Percentiles rank a stretch among this genome's conserved stretches.
Evolutionary conservation across 768 basidiomycete genomes (phyloP).

Genomic region (Dentipellis fragilis): DNA sequence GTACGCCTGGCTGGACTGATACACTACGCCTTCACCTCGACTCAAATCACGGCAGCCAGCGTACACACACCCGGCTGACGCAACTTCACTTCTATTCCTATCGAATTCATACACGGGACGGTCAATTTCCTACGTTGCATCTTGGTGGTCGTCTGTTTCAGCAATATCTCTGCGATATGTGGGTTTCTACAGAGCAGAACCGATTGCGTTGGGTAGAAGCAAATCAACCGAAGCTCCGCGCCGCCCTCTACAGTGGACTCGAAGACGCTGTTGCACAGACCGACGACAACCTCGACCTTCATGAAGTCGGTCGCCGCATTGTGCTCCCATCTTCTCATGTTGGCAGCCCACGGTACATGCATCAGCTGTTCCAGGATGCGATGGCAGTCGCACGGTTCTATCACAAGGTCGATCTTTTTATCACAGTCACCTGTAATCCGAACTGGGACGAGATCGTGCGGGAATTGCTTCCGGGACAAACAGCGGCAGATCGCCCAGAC

Average conservation of each 20-base stretch:
- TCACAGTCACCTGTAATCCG: not conserved
- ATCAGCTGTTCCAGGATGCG: slow-evolving; percentile 32
- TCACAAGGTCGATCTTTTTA: slow-evolving; percentile 32
- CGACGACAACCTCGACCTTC: slow-evolving; percentile 18
- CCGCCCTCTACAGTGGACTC: slow-evolving; percentile 25
- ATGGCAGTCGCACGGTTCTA: slow-evolving; percentile 32
- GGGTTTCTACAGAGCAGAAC: slow-evolving; percentile 33
- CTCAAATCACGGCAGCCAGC: not conserved
- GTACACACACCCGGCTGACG: too few species aligned
- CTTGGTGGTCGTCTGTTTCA: slow-evolving; percentile 31
- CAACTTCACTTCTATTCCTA: slow-evolving; percentile 23
- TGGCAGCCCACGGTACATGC: slow-evolving; percentile 35
- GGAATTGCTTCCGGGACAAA: slow-evolving; percentile 29
- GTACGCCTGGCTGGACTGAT: slow-evolving; percentile 28
- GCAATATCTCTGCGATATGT: slow-evolving; percentile 34
- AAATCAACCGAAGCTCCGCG: slow-evolving; percentile 27
- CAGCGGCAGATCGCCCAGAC: slow-evolving; percentile 34
- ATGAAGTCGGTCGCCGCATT: slow-evolving; percentile 22
- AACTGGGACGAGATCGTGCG: slow-evolving; percentile 20
- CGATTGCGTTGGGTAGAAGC: slow-evolving; percentile 23
- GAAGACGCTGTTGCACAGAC: slow-evolving; percentile 19
- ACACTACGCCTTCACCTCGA: slow-evolving; percentile 11
- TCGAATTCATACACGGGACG: slow-evolving; percentile 19
- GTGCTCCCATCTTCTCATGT: slow-evolving; percentile 33
- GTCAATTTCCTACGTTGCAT: slow-evolving; percentile 22